A percentile compares a stretch with the other conserved stretches of the same genome.
phyloP scores from a whole-genome alignment of 2,329 filamentous ascomycete species.

The Talaromyces sp. region DNA sequence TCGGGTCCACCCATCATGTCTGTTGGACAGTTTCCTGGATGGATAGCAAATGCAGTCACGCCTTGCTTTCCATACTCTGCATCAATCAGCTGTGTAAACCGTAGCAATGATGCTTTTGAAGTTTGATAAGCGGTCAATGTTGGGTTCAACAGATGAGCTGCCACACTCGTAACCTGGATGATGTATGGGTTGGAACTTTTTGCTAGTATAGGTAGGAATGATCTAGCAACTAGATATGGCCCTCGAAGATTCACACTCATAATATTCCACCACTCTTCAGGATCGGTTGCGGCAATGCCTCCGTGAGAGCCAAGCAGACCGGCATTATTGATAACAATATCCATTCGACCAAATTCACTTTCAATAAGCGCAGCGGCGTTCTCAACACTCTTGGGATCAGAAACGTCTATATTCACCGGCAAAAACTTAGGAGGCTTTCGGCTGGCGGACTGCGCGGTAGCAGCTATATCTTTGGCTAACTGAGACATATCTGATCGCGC shows the following conservation, averaged over 20 bases:
- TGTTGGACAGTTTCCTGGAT: conserved; percentile 49
- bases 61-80: conserved; percentile 44
- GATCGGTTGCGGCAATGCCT: conserved; percentile 35
- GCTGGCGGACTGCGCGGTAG: conserved; percentile 33
- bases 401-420: conserved; percentile 45
- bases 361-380: conserved; percentile 33
- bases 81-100: conserved; percentile 47
- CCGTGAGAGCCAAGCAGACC: conserved; percentile 31
- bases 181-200: conserved; percentile 39
- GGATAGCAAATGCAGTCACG: conserved; percentile 38
- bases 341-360: conserved; percentile 37
- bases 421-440: conserved; percentile 37
- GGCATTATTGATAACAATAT: conserved; percentile 51
- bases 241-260: conserved; percentile 53
- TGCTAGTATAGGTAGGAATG: conserved; percentile 46
- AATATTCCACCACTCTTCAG: conserved; percentile 41
- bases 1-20: conserved; percentile 39
- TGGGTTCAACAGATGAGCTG: conserved; percentile 35
- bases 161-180: conserved; percentile 49
- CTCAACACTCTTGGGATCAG: conserved; percentile 35
- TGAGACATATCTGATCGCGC: conserved; percentile 51
- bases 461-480: conserved; percentile 35
- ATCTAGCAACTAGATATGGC: conserved; percentile 43
- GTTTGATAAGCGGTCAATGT: conserved; percentile 47
- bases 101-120: conserved; percentile 45